Evolutionary conservation across 768 basidiomycete species (phyloP).

Genomic region (Lactarius evosmus): DNA sequence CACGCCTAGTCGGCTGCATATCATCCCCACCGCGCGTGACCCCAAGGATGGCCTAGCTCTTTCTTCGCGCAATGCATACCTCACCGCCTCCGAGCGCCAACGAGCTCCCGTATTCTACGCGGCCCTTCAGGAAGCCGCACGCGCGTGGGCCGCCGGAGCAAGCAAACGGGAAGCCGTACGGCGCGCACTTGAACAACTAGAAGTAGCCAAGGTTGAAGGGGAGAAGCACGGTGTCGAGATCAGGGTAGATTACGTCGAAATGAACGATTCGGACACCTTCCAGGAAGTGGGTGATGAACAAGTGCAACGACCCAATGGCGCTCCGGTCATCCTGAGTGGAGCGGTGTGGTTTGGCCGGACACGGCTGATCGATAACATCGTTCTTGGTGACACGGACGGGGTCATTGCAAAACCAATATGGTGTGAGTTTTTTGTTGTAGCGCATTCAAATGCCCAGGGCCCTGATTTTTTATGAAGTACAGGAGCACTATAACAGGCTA

Average conservation of each 20-base stretch:
- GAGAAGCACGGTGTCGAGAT: constrained; percentile 46
- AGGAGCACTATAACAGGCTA: not conserved
- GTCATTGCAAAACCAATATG: constrained; percentile 32
- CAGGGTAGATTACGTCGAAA: constrained; percentile 78
- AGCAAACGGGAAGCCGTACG: constrained; percentile 49
- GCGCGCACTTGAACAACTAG: constrained; percentile 44
- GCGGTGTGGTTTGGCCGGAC: constrained; percentile 85
- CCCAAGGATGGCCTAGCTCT: constrained; percentile 68
- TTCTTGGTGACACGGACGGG: constrained; percentile 54
- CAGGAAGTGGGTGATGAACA: constrained; percentile 48
- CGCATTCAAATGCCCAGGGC: not conserved
- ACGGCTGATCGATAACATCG: constrained; percentile 88
- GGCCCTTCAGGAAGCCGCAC: constrained; percentile 59
- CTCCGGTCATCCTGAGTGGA: constrained; percentile 72
- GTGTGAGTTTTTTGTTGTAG: not conserved
- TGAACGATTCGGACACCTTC: constrained; percentile 81
- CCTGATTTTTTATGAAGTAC: not conserved
- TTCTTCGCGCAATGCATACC: constrained; percentile 87
- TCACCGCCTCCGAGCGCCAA: constrained; percentile 58
- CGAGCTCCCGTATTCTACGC: constrained; percentile 59
- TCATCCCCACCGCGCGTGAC: constrained; percentile 81
- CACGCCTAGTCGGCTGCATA: constrained; percentile 65
- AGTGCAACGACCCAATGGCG: constrained; percentile 31
- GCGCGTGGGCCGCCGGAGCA: constrained; percentile 51
- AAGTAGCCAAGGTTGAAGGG: constrained; percentile 32